Evolutionary conservation across 306 rosid species (phyloP).

Genomic region (Vigna unguiculata): DNA sequence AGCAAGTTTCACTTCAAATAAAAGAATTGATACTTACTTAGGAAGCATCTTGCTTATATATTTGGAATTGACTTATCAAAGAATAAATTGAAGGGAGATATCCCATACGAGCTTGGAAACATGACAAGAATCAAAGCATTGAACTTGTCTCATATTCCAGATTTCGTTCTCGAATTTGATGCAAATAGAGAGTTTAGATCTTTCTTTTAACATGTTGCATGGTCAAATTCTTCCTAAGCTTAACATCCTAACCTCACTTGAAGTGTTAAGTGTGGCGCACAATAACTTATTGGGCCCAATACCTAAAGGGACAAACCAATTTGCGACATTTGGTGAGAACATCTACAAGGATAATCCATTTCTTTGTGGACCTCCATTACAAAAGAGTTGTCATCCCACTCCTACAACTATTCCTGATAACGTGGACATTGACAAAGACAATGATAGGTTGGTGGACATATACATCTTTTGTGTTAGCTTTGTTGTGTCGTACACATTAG

Average conservation of each 20-base stretch:
- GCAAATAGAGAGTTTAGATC: background rate
- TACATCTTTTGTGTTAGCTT: background rate
- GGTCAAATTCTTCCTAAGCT: background rate
- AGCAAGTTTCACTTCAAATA: background rate
- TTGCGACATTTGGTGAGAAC: slow-evolving; percentile 22
- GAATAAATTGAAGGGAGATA: background rate
- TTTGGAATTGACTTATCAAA: background rate
- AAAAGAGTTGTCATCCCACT: background rate
- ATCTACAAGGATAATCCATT: slow-evolving; percentile 34
- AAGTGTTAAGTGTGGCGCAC: background rate
- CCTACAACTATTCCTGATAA: background rate
- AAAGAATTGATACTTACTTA: background rate
- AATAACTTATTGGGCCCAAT: background rate
- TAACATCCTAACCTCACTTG: background rate
- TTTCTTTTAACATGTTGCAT: background rate
- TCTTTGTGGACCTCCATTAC: slow-evolving; percentile 37
- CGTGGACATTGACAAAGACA: background rate
- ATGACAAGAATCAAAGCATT: background rate
- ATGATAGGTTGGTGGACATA: background rate
- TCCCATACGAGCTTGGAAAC: slow-evolving; percentile 33
- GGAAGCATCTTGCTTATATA: background rate
- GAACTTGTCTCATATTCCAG: slow-evolving; percentile 2
- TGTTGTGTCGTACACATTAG: background rate
- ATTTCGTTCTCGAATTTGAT: background rate
- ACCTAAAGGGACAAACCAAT: background rate